phyloP scores from a whole-genome alignment of 306 rosid species.

The Fragaria nilgerrensis region DNA sequence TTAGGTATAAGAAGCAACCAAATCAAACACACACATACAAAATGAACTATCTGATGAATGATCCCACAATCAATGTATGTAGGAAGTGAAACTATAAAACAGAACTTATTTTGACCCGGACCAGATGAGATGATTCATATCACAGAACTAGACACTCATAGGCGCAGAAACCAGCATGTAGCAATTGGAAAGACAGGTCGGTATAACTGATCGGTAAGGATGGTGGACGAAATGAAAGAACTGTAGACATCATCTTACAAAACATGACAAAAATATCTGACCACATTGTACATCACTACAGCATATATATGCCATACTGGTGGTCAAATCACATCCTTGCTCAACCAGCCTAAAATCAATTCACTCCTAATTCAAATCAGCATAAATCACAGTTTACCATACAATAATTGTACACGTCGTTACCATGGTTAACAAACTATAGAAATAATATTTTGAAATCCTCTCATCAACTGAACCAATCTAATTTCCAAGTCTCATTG shows the following conservation, averaged over 20 bases:
- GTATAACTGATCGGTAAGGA: background rate
- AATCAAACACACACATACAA: background rate
- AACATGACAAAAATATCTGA: background rate
- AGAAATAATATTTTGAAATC: background rate
- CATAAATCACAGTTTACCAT: background rate
- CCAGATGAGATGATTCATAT: background rate
- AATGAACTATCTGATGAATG: too few species aligned
- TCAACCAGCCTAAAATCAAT: background rate
- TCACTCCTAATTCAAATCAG: background rate
- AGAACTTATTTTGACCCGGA: background rate
- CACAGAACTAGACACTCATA: background rate
- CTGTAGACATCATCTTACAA: background rate
- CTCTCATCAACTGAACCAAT: background rate
- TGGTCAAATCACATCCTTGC: background rate
- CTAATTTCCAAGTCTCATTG: too few species aligned
- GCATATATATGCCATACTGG: background rate
- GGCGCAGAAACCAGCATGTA: background rate
- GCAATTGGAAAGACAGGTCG: background rate
- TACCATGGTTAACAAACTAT: background rate
- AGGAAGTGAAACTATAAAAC: background rate
- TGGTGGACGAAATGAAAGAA: background rate
- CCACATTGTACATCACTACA: background rate
- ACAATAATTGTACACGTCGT: background rate
- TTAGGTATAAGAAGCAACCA: background rate
- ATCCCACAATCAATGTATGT: too few species aligned